phyloP scores from a whole-genome alignment of 2,329 filamentous ascomycete species.

The Diaporthe destruens region DNA sequence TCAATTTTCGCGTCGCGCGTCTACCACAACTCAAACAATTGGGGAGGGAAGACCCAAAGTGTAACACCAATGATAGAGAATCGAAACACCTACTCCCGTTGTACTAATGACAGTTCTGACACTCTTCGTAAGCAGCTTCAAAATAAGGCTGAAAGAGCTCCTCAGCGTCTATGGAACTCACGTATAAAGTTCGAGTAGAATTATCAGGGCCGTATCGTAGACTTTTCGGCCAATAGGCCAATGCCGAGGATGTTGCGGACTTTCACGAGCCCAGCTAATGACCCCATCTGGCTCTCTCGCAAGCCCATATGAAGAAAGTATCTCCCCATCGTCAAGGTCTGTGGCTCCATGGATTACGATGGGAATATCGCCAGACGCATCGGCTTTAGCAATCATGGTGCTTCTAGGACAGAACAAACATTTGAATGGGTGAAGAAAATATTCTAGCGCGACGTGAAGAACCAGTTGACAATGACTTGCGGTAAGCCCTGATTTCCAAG shows the following conservation, averaged over 20 bases:
- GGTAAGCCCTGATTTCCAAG: too few relatives aligned
- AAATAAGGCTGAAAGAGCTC: too few relatives aligned
- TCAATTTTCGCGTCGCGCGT: too few relatives aligned
- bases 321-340: not conserved
- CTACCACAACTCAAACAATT: too few relatives aligned
- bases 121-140: not conserved
- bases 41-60: too few relatives aligned
- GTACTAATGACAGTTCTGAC: constrained; percentile 43
- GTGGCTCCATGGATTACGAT: not conserved
- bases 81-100: constrained; percentile 40
- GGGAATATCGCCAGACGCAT: not conserved
- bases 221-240: constrained; percentile 22
- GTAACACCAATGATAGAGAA: not conserved
- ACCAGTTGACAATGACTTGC: not conserved
- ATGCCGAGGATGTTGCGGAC: constrained; percentile 11
- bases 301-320: constrained; percentile 23
- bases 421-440: too few relatives aligned
- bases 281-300: not conserved
- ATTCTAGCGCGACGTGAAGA: not conserved
- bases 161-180: not conserved
- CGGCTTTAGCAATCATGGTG: not conserved
- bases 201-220: constrained; percentile 21
- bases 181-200: constrained; percentile 33
- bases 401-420: not conserved
- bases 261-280: constrained; percentile 9